A percentile compares a stretch with the other conserved stretches of the same genome.
phyloP scores from a whole-genome alignment of 208 protist species.

The Endotrypanum monterogeii region DNA sequence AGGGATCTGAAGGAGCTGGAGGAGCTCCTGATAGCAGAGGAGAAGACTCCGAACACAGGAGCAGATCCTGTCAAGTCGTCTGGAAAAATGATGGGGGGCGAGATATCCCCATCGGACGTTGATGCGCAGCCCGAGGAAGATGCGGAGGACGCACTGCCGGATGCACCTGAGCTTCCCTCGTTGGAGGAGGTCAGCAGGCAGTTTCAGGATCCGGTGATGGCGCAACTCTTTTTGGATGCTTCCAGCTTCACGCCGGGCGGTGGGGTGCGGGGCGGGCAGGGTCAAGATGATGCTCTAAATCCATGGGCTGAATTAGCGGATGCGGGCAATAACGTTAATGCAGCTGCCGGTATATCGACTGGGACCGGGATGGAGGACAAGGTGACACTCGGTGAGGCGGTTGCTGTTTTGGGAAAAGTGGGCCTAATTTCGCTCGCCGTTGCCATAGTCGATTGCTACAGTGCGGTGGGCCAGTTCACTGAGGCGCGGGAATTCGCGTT shows the following conservation, averaged over 20 bases:
- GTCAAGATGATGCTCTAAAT: neutral
- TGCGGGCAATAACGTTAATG: conserved; percentile 18
- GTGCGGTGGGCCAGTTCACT: conserved; percentile 75
- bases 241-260: conserved; percentile 46
- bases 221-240: conserved; percentile 80
- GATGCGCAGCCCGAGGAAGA: conserved; percentile 8
- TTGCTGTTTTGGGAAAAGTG: conserved; percentile 56
- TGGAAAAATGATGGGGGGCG: conserved; percentile 6
- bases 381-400: conserved; percentile 69
- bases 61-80: neutral
- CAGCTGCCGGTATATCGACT: conserved; percentile 1
- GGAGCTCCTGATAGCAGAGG: conserved; percentile 19
- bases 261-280: conserved; percentile 19
- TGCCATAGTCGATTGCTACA: conserved; percentile 84
- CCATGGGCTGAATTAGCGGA: conserved; percentile 17
- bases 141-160: conserved; percentile 12
- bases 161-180: conserved; percentile 62
- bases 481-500: conserved; percentile 91
- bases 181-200: conserved; percentile 82
- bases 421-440: conserved; percentile 76
- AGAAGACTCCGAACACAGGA: neutral
- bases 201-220: conserved; percentile 81
- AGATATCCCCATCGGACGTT: neutral
- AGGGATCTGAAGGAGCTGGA: conserved; percentile 63
- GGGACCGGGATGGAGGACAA: conserved; percentile 32